These are phyloP conservation scores for Ophiostoma novo-ulmi DNA, from an alignment of 2,329 filamentous ascomycete species.

Conservation along the genomic window DNA sequence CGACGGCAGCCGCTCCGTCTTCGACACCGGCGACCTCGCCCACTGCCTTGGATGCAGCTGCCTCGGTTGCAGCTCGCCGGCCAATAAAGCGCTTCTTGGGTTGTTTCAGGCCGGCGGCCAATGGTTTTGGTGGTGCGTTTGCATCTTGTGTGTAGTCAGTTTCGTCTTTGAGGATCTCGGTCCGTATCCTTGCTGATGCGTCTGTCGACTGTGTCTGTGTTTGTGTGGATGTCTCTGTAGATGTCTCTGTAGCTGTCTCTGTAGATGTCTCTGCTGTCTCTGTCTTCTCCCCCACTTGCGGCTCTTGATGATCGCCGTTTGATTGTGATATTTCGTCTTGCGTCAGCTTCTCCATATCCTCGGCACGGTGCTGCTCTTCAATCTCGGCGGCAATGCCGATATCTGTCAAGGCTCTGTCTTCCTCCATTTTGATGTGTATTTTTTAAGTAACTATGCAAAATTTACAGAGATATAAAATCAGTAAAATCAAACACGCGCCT, in stretches of 20 bases:
- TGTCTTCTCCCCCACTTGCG: neutral
- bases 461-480: neutral
- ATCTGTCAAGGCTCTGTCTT: slow-evolving; percentile 65
- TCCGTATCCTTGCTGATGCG: neutral
- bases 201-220: neutral
- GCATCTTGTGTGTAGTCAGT: slow-evolving; percentile 23
- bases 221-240: neutral
- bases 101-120: slow-evolving; percentile 49
- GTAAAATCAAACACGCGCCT: neutral
- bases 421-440: slow-evolving; percentile 55
- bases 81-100: slow-evolving; percentile 93
- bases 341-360: slow-evolving; percentile 39
- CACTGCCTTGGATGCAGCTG: slow-evolving; percentile 34
- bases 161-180: slow-evolving; percentile 6
- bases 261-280: neutral
- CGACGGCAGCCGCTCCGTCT: slow-evolving; percentile 55
- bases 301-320: neutral
- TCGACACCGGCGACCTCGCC: slow-evolving; percentile 40
- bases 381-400: slow-evolving; percentile 65
- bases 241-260: neutral
- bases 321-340: slow-evolving; percentile 10
- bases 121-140: slow-evolving; percentile 35
- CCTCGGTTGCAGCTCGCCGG: slow-evolving; percentile 64
- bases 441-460: neutral
- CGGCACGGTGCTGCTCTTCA: slow-evolving; percentile 36